These are phyloP conservation scores for Vigna mungo DNA, from an alignment of 306 rosid species.

Conservation along the genomic window DNA sequence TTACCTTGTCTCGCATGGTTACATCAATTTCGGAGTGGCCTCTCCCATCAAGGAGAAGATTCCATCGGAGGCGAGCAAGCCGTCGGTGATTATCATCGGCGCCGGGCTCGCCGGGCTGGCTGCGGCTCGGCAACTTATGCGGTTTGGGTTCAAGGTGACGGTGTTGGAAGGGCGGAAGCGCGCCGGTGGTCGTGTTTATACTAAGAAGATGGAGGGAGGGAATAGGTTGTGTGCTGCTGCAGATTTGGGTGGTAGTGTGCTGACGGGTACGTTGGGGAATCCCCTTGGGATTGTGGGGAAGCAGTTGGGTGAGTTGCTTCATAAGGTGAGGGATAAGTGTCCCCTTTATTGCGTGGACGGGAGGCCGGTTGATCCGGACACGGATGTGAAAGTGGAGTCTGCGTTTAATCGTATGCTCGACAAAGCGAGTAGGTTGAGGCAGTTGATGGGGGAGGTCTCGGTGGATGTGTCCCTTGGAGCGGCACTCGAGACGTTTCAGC, in stretches of 20 bases:
- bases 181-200: constrained; percentile 86
- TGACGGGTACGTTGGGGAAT: constrained; percentile 92
- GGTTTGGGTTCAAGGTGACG: constrained; percentile 86
- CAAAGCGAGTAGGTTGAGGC: constrained; percentile 89
- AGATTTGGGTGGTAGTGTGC: constrained; percentile 97
- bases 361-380: constrained; percentile 77
- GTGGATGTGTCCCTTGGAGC: constrained; percentile 97
- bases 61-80: constrained; percentile 64
- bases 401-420: constrained; percentile 85
- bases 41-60: constrained; percentile 66
- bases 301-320: constrained; percentile 79
- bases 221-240: constrained; percentile 85
- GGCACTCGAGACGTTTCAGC: constrained; percentile 84
- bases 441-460: constrained; percentile 92
- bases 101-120: constrained; percentile 95
- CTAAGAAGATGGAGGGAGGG: constrained; percentile 96
- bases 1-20: constrained; percentile 79
- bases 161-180: constrained; percentile 92
- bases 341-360: constrained; percentile 84
- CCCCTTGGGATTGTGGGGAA: constrained; percentile 91
- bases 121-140: constrained; percentile 87
- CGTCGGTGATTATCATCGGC: constrained; percentile 71
- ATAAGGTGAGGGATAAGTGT: constrained; percentile 93
- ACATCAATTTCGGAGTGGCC: constrained; percentile 84
- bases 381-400: constrained; percentile 86